A percentile compares a stretch with the other conserved stretches of the same genome.
Evolutionary conservation across 495 filamentous ascomycete species (phyloP).

Genomic region (Filosporella fistucella): DNA sequence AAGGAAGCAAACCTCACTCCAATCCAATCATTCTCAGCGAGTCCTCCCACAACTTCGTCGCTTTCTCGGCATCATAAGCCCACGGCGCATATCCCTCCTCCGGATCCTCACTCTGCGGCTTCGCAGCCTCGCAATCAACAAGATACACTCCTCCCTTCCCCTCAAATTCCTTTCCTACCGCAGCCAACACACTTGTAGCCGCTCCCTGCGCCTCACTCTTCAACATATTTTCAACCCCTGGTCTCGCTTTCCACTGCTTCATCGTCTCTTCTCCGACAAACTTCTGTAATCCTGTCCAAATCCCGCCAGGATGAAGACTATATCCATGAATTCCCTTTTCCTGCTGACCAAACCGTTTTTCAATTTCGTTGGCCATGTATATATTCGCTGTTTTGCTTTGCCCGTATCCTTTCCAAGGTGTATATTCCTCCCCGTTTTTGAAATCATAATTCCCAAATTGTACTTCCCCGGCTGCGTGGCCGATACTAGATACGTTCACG

Average conservation of each 20-base stretch:
- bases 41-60: constrained; percentile 32
- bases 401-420: constrained; percentile 37
- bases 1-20: too few relatives aligned
- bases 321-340: constrained; percentile 30
- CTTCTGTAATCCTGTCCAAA: constrained; percentile 24
- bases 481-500: constrained; percentile 32
- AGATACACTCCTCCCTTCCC: constrained; percentile 41
- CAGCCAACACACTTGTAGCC: constrained; percentile 42
- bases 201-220: constrained; percentile 33
- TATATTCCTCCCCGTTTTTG: constrained; percentile 26
- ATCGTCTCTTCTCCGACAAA: constrained; percentile 28
- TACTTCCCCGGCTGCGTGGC: constrained; percentile 33
- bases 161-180: constrained; percentile 30
- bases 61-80: constrained; percentile 32
- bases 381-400: constrained; percentile 49
- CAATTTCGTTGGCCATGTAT: constrained; percentile 38
- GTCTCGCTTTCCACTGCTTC: constrained; percentile 15
- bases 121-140: constrained; percentile 24
- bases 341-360: constrained; percentile 28
- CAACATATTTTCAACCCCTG: constrained; percentile 22
- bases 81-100: not conserved
- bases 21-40: constrained; percentile 30
- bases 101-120: constrained; percentile 16
- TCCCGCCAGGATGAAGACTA: constrained; percentile 37
- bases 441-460: constrained; percentile 44